Evolutionary conservation across 208 protist genomes (phyloP), one percentile per base, ranked within the genome.

Genomic region (Crithidia fasciculata): DNA sequence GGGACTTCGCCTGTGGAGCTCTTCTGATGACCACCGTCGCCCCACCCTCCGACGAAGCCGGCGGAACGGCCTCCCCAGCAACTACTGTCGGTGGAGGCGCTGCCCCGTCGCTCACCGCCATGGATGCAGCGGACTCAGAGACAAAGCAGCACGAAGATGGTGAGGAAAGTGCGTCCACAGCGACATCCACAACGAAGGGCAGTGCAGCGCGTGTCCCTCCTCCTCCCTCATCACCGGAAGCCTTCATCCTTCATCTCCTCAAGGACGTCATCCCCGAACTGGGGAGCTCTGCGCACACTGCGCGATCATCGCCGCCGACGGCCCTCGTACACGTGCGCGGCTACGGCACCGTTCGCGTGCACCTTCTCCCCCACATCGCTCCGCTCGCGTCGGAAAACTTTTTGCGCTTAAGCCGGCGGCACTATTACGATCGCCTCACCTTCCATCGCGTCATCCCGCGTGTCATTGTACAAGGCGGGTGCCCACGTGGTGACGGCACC

Each of bases 301-400:
- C 61, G 40, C 15, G 53, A 4, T 19, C 60, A 9, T 39, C 55
- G 53, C 72, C 57, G 49, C 50, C 49, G 2, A 54, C 71, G 43
- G 64, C 53, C 18, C 54, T 92, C 39, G 65, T 83, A n/a, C 80
- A 86, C 60, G 76, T 94, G 18, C 72, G 76, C 40, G 69, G 69
- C 47, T 90, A 87, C 78, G 86, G 87, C 68, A 83, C 69, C 12
- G 68, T 94, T 43, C 78, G 60, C n/a, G 56, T 99, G 8, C 67
- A 90, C 65, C 88, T 99, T 12, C 97, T 98, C 72, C 90, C 96
- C 18, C 67, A 87, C 9, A 86, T 98, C 59, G 77, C 81, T 15
- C 98, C 98, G 8, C 96, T 98, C 41, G 96, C 98, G 4, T 92
- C 98, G 1, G 92, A 98, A 60, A 99, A 99, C 91, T 99, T 99